Conservation (phyloP, 176 grass and related monocot species). For the Oryza longistaminata region DNA sequence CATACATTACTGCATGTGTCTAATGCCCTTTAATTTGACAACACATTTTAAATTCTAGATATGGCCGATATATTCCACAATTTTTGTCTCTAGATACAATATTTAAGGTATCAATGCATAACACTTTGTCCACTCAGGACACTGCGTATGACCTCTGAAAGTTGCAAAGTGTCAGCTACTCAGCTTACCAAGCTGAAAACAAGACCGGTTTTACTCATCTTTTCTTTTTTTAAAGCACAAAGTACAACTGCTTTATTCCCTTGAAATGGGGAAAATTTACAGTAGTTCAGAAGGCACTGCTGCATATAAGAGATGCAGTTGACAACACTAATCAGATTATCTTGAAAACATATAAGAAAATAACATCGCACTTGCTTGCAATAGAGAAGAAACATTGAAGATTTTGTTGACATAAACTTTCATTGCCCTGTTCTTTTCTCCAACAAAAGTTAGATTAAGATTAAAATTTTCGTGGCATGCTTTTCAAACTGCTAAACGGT, state of each 20-base stretch:
- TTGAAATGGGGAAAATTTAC: background rate
- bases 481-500: no score
- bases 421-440: no score
- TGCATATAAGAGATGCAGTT: background rate
- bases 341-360: background rate
- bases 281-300: background rate
- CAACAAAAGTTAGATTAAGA: no score
- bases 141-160: background rate
- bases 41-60: constrained; percentile 40
- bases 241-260: background rate
- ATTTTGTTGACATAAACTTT: background rate
- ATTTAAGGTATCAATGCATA: constrained; percentile 52
- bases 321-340: background rate
- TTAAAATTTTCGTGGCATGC: no score
- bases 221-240: background rate
- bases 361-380: background rate
- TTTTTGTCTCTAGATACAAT: constrained; percentile 34
- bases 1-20: constrained; percentile 7
- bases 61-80: constrained; percentile 49
- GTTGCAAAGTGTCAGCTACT: background rate
- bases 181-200: background rate
- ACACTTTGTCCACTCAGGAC: constrained; percentile 14
- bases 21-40: constrained; percentile 35
- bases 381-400: background rate
- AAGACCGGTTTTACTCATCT: background rate